Percentiles rank a stretch among this genome's conserved stretches.
These are phyloP conservation scores for Pseudogymnoascus sp. DNA, from an alignment of 2,329 filamentous ascomycete species.

Conservation along the genomic window DNA sequence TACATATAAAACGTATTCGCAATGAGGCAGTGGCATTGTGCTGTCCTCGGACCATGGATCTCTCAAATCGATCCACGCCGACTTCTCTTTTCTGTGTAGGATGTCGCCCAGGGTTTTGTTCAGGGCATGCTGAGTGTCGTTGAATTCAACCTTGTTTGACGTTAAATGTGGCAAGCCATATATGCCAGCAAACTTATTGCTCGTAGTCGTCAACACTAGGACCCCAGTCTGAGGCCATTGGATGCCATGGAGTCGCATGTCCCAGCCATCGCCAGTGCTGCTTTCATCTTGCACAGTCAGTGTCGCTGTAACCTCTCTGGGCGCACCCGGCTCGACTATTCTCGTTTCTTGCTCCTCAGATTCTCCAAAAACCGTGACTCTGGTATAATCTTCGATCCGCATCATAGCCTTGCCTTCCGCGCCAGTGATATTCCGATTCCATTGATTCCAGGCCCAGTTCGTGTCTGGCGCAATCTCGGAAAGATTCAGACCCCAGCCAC, in stretches of 20 bases:
- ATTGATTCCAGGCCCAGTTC: slow-evolving; percentile 58
- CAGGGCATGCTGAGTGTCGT: slow-evolving; percentile 54
- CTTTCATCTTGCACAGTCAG: slow-evolving; percentile 66
- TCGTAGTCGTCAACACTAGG: slow-evolving; percentile 78
- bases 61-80: slow-evolving; percentile 42
- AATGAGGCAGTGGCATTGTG: slow-evolving; percentile 60
- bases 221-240: slow-evolving; percentile 79
- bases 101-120: slow-evolving; percentile 64
- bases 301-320: slow-evolving; percentile 61
- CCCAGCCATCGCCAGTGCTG: slow-evolving; percentile 66
- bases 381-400: slow-evolving; percentile 48
- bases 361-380: slow-evolving; percentile 24
- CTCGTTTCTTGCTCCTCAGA: slow-evolving; percentile 18
- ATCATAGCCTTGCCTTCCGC: slow-evolving; percentile 61
- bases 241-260: slow-evolving; percentile 72
- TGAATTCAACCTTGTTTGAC: slow-evolving; percentile 49
- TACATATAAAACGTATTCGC: slow-evolving; percentile 82
- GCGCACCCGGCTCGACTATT: slow-evolving; percentile 18
- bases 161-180: slow-evolving; percentile 82
- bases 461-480: slow-evolving; percentile 57
- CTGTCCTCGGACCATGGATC: slow-evolving; percentile 70
- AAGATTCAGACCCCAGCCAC: slow-evolving; percentile 49
- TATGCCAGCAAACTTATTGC: slow-evolving; percentile 88
- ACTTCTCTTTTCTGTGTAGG: slow-evolving; percentile 57
- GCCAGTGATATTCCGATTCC: slow-evolving; percentile 76